Base-by-base conservation (phyloP, 2,329 filamentous ascomycete species). In the Canariomyces notabilis region DNA sequence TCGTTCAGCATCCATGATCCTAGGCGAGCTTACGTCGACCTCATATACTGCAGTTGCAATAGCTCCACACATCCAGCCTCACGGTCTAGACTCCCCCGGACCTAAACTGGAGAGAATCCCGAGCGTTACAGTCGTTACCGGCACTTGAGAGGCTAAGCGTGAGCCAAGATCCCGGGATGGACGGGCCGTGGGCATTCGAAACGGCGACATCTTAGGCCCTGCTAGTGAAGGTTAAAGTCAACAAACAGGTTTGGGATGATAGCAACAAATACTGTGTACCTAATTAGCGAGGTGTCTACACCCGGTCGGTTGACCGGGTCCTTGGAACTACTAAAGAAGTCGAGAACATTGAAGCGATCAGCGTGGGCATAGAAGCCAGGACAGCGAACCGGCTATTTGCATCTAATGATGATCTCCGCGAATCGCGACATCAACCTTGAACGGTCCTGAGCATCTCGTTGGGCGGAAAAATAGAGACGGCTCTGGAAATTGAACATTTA, bases 1-100 rank as follows among this genome's bases (percentile, higher is more conserved):
- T n/a, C n/a, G n/a, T n/a, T n/a, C n/a, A n/a, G n/a, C n/a, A n/a
- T n/a, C n/a, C n/a, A 9, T 12, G 26, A 29, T 22, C 31, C 40
- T 29, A 22, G 21, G 46, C 37, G 39, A 50, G 43, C 48, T 44
- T 50, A 50, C 35, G 43, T 46, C 43, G 26, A 35, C 43, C 43
- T 49, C 43, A 43, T 39, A 15, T 50, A 35, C 11, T 22, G 14
- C 16, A 16, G 43, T 46, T 42, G 23, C 48, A 50, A 5, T n/a
- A 19, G 29, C 47, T 22, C 43, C 48, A 22, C 43, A 37, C 21
- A 18, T 42, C 38, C 32, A 46, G 18, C 15, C 22, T n/a, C n/a
- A n/a, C 18, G 29, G 43, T 50, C 35, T 40, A 43, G 48, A 39
- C 20, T 39, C 36, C 37, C 22, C 29, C 34, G 26, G 36, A 21